phyloP scores from a whole-genome alignment of 2,329 filamentous ascomycete species.

The Diatrype stigma region DNA sequence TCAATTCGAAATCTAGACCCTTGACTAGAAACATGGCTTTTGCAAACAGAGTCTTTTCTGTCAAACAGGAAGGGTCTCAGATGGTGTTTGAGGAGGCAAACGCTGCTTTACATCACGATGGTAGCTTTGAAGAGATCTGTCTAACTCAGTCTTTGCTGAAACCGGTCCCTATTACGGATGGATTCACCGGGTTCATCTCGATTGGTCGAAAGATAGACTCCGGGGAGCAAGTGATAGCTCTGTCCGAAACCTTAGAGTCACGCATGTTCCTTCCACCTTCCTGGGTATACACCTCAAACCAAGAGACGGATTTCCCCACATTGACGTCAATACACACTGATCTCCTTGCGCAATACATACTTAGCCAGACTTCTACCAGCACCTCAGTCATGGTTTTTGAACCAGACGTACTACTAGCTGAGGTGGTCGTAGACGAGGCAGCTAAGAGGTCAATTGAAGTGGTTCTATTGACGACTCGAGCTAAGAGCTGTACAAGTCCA shows the following conservation, averaged over 20 bases:
- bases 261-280: neutral
- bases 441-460: too few species aligned
- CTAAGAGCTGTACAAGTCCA: too few species aligned
- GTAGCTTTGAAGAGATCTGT: neutral
- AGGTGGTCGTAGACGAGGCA: neutral
- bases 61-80: too few species aligned
- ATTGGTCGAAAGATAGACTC: too few species aligned
- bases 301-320: neutral
- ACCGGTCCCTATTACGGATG: neutral
- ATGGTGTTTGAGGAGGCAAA: too few species aligned
- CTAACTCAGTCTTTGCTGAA: neutral
- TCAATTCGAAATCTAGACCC: slow-evolving; percentile 4
- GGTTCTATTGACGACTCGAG: too few species aligned
- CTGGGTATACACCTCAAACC: neutral
- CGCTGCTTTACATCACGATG: too few species aligned
- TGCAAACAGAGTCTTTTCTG: too few species aligned
- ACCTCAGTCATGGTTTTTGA: neutral
- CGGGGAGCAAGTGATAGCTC: neutral
- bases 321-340: neutral
- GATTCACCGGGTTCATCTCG: neutral
- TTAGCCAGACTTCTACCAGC: neutral
- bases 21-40: too few species aligned
- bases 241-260: neutral
- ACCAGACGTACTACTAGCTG: neutral
- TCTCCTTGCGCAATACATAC: neutral